Conservation (phyloP, 371 early-diverging fungal species). For the Fennellomyces sp. region DNA sequence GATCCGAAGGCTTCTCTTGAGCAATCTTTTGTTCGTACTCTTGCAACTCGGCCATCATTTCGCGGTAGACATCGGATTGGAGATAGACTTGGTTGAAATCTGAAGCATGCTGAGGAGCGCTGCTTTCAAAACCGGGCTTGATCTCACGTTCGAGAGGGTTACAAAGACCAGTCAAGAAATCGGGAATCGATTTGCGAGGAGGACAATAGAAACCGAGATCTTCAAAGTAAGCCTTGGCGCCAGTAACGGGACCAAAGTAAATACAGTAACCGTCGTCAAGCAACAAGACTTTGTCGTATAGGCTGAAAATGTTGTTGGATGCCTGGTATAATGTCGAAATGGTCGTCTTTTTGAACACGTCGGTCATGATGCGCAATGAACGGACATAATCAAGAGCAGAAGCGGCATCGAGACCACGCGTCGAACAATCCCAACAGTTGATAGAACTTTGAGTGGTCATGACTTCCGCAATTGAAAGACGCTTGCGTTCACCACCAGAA, state of each 20-base stretch:
- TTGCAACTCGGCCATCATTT: slow-evolving; percentile 29
- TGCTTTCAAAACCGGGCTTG: slow-evolving; percentile 48
- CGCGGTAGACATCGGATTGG: slow-evolving; percentile 19
- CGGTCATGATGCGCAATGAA: slow-evolving; percentile 68
- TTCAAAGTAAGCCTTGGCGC: slow-evolving; percentile 71
- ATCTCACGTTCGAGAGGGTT: slow-evolving; percentile 59
- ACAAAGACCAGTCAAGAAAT: slow-evolving; percentile 75
- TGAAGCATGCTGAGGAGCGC: slow-evolving; percentile 43
- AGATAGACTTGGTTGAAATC: slow-evolving; percentile 53
- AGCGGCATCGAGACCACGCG: slow-evolving; percentile 88
- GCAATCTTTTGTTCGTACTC: slow-evolving; percentile 18
- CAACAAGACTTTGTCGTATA: slow-evolving; percentile 77
- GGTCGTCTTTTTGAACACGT: slow-evolving; percentile 66
- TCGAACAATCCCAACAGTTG: slow-evolving; percentile 86
- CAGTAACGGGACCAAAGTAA: slow-evolving; percentile 69
- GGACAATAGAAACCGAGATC: slow-evolving; percentile 73
- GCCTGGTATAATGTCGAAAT: slow-evolving; percentile 70
- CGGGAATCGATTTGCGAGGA: slow-evolving; percentile 73
- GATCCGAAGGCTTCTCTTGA: slow-evolving; percentile 25
- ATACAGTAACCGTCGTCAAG: slow-evolving; percentile 74
- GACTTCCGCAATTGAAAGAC: slow-evolving; percentile 84
- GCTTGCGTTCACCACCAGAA: slow-evolving; percentile 87
- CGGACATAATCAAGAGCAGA: slow-evolving; percentile 82
- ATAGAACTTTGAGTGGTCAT: slow-evolving; percentile 74
- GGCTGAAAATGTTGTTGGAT: slow-evolving; percentile 73